Evolutionary conservation across 495 filamentous ascomycete genomes (phyloP).

Genomic region (Cudoniella acicularis): DNA sequence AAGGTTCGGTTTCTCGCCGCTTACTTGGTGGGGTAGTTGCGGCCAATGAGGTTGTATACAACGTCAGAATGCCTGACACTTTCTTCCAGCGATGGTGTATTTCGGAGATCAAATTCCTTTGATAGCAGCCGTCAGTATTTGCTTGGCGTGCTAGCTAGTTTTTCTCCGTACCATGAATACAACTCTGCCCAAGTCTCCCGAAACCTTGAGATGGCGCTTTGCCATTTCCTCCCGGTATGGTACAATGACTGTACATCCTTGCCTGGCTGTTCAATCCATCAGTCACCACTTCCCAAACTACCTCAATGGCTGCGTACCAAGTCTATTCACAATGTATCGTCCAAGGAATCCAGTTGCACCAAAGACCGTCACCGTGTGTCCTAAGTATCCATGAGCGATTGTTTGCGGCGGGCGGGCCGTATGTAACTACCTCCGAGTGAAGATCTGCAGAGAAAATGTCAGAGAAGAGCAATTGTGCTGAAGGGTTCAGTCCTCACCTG

Average conservation of each 20-base stretch:
- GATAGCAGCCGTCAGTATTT: slow-evolving; percentile 5
- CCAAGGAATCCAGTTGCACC: slow-evolving; percentile 95
- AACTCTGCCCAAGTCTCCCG: slow-evolving; percentile 88
- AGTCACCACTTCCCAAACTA: slow-evolving; percentile 1
- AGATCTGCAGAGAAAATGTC: slow-evolving; percentile 49
- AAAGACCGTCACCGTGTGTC: slow-evolving; percentile 95
- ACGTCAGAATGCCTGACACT: slow-evolving; percentile 95
- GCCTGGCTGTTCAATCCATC: slow-evolving; percentile 56
- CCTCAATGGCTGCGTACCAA: slow-evolving; percentile 57
- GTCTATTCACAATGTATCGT: slow-evolving; percentile 93
- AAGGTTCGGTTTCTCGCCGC: slow-evolving; percentile 23
- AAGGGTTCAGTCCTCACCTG: slow-evolving; percentile 52
- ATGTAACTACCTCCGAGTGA: slow-evolving; percentile 67
- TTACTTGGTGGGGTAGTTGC: slow-evolving; percentile 94
- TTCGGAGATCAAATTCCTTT: slow-evolving; percentile 91
- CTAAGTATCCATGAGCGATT: slow-evolving; percentile 44
- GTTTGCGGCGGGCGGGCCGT: not conserved
- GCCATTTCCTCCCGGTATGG: slow-evolving; percentile 97
- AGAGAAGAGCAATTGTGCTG: slow-evolving; percentile 21
- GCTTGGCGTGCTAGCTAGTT: not conserved
- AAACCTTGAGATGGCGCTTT: slow-evolving; percentile 92
- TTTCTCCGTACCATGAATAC: slow-evolving; percentile 64
- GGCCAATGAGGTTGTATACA: slow-evolving; percentile 93
- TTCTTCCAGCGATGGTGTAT: slow-evolving; percentile 94
- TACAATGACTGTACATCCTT: slow-evolving; percentile 89